Percentiles rank a stretch among this genome's conserved stretches.
These are phyloP conservation scores for Trichosporon ovoides DNA, from an alignment of 1,284 basidiomycete genomes.

Conservation along the genomic window DNA sequence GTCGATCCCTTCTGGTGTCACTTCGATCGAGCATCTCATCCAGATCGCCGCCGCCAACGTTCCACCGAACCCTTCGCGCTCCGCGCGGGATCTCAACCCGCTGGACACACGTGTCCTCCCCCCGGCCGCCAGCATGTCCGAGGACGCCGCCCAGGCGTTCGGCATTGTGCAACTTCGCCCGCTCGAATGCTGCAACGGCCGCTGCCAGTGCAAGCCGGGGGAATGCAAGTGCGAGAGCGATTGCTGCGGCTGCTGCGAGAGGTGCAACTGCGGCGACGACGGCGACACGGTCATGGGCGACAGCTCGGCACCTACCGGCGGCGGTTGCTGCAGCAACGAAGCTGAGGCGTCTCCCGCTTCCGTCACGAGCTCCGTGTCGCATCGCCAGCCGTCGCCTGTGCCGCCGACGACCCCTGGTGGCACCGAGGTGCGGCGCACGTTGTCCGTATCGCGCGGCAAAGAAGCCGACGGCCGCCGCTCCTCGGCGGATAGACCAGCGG, in stretches of 20 bases:
- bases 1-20: conserved; percentile 43
- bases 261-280: conserved; percentile 42
- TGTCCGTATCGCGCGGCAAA: conserved; percentile 21
- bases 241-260: conserved; percentile 48
- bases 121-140: conserved; percentile 29
- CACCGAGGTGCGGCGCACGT: conserved; percentile 12
- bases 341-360: conserved; percentile 9
- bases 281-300: conserved; percentile 26
- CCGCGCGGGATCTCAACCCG: conserved; percentile 27
- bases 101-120: conserved; percentile 42
- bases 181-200: conserved; percentile 48
- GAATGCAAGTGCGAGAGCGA: conserved; percentile 46
- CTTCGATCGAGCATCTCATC: conserved; percentile 46
- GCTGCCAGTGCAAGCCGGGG: conserved; percentile 46
- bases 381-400: conserved; percentile 8
- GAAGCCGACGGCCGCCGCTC: conserved; percentile 12
- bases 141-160: conserved; percentile 36
- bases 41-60: conserved; percentile 43
- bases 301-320: not conserved
- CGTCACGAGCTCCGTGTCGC: conserved; percentile 3
- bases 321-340: conserved; percentile 8
- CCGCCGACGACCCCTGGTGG: conserved; percentile 7
- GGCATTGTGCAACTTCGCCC: conserved; percentile 45
- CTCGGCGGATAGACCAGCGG: not conserved
- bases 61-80: conserved; percentile 23